Evolutionary conservation across 306 rosid species (phyloP).

Genomic region (Casuarina glauca): DNA sequence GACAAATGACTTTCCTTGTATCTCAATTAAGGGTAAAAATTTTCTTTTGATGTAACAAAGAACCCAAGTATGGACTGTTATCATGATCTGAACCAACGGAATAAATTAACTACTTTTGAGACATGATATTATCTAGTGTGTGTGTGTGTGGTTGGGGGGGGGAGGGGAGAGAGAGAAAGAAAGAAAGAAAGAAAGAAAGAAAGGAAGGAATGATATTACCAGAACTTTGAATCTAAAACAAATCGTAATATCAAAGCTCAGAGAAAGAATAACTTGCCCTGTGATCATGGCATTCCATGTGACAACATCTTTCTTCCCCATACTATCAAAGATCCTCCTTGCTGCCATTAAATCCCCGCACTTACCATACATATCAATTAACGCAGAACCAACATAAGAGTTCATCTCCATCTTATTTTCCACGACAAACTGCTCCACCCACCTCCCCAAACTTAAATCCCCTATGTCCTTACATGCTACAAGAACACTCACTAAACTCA

Average conservation of each 20-base stretch:
- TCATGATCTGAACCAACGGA: not conserved
- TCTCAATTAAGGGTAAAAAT: not conserved
- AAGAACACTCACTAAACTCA: constrained; percentile 73
- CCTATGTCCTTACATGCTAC: constrained; percentile 87
- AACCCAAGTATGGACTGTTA: not conserved
- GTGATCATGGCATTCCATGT: constrained; percentile 92
- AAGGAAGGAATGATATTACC: not conserved
- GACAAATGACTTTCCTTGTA: not conserved
- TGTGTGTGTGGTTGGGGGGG: too few relatives aligned
- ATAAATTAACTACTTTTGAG: not conserved
- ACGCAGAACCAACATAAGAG: constrained; percentile 72
- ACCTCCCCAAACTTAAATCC: constrained; percentile 62
- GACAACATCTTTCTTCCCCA: constrained; percentile 57
- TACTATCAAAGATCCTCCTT: constrained; percentile 65
- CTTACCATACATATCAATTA: constrained; percentile 75
- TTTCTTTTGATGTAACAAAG: not conserved
- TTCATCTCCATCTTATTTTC: constrained; percentile 49
- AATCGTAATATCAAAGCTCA: not conserved
- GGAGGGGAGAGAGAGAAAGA: not conserved
- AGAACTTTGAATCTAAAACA: not conserved
- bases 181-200: not conserved
- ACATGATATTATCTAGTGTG: not conserved
- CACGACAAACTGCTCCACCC: constrained; percentile 72
- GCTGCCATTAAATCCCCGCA: constrained; percentile 78
- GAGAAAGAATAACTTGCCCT: constrained; percentile 49